Evolutionary conservation across 106 monocot genomes (phyloP), one percentile per base, ranked within the genome.

Genomic region (Dactylorhiza incarnata): DNA sequence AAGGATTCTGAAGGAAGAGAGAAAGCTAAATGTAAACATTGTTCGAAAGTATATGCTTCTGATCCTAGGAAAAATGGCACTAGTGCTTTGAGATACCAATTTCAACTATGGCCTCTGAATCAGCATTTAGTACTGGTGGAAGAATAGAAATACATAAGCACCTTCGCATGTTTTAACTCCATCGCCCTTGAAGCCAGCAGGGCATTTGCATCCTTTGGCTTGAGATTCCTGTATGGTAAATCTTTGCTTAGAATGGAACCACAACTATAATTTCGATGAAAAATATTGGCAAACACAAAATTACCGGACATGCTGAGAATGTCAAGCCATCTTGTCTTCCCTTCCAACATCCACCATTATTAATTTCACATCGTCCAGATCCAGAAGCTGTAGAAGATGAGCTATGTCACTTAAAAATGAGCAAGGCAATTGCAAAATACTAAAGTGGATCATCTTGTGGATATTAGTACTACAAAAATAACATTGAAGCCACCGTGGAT

Each of bases 281-380:
- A 75, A 68, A 49, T 5, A 72, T 22, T 20, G 20, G 49, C 8
- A 17, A 22, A 44, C 14, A 72, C 49, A 72, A 48, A 88, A 89
- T 85, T 86, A 99, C 97, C 14, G 79, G 53, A 63, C 97, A 99
- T 23, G 97, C 97, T 76, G 94, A 89, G 58, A 61, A 82, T 26
- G 83, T 91, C 2, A 45, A 63, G 26, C 94, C 94, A 75, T 91
- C 62, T 75, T 74, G 78, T 49, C 78, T 81, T 51, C 83, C 50
- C 69, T 89, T 87, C 97, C 97, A 99, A 73, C 97, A 99, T 4
- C 97, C 97, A 68, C 97, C 97, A 72, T 99, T 99, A 83, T 94
- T 89, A 78, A 94, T 88, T 75, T 82, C 91, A 83, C 97, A 99
- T 55, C 94, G 84, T 45, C 97, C 91, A 47, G 83, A 84, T 63